phyloP scores from a whole-genome alignment of 2,329 filamentous ascomycete species.

The Biscogniauxia mediterranea region DNA sequence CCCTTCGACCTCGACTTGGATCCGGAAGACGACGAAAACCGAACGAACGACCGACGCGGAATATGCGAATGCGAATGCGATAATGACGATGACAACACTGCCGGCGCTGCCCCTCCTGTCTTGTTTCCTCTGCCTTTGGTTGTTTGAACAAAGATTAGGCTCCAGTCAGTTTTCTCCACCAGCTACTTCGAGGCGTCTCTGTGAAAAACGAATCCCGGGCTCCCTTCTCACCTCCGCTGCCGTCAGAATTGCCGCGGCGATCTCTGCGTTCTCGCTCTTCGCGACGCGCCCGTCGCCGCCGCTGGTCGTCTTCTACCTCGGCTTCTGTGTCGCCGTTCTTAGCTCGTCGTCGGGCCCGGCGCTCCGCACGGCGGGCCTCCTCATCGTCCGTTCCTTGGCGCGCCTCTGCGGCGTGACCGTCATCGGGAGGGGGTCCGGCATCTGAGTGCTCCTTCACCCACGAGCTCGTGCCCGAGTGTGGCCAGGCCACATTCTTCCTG shows the following conservation, averaged over 20 bases:
- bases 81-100: background rate
- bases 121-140: too few species aligned
- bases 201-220: conserved; percentile 42
- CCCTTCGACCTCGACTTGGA: too few species aligned
- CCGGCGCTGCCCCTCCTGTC: conserved; percentile 3
- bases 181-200: conserved; percentile 53
- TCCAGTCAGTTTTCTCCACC: conserved; percentile 58
- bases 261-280: conserved; percentile 41
- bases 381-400: conserved; percentile 44
- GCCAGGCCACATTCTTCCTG: conserved; percentile 46
- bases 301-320: conserved; percentile 45
- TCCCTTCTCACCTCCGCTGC: conserved; percentile 34
- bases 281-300: conserved; percentile 42
- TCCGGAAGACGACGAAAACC: background rate
- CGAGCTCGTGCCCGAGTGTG: conserved; percentile 61
- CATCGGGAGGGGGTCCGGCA: conserved; percentile 56
- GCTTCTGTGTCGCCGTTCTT: conserved; percentile 42
- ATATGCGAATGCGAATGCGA: background rate
- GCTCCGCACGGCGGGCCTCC: conserved; percentile 48
- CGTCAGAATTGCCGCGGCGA: conserved; percentile 33
- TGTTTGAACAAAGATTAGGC: conserved; percentile 5
- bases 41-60: background rate
- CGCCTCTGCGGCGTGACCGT: conserved; percentile 36
- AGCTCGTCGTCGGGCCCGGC: conserved; percentile 44
- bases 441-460: conserved; percentile 67